These are phyloP conservation scores for Biscutella laevigata DNA, from an alignment of 441 rosid species.

Conservation along the genomic window DNA sequence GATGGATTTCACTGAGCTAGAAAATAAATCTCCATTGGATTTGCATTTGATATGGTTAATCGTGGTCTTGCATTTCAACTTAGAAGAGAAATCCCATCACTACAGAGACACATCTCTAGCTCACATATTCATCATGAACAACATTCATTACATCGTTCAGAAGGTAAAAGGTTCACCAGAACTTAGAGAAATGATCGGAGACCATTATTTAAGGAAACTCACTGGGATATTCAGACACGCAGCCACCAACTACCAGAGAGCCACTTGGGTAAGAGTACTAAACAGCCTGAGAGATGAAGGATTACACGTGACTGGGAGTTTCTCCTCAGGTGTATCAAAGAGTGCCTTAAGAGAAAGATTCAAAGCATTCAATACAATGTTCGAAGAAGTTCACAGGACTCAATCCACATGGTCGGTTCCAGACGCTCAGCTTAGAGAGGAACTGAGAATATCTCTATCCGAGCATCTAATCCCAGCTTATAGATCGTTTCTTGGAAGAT, in stretches of 20 bases:
- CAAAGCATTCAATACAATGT: constrained; percentile 54
- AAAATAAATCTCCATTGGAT: constrained; percentile 55
- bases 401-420: constrained; percentile 57
- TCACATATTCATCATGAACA: constrained; percentile 57
- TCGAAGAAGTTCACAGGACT: constrained; percentile 56
- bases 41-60: constrained; percentile 84
- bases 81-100: constrained; percentile 48
- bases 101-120: constrained; percentile 42
- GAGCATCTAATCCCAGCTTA: constrained; percentile 65
- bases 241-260: constrained; percentile 50
- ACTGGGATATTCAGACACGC: constrained; percentile 49
- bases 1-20: constrained; percentile 47
- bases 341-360: constrained; percentile 58
- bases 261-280: constrained; percentile 51
- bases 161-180: constrained; percentile 52
- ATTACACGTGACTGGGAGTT: constrained; percentile 50
- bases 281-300: constrained; percentile 61
- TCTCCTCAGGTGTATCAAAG: constrained; percentile 71
- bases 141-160: constrained; percentile 55
- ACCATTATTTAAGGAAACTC: constrained; percentile 44
- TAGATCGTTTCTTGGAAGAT: constrained; percentile 71
- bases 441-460: constrained; percentile 52
- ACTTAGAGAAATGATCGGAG: constrained; percentile 58
- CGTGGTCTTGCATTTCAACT: constrained; percentile 70
- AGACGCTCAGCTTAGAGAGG: constrained; percentile 58